A percentile compares a stretch with the other conserved stretches of the same genome.
phyloP scores from a whole-genome alignment of 345 rosid species.

The Aquilaria yunnanensis region DNA sequence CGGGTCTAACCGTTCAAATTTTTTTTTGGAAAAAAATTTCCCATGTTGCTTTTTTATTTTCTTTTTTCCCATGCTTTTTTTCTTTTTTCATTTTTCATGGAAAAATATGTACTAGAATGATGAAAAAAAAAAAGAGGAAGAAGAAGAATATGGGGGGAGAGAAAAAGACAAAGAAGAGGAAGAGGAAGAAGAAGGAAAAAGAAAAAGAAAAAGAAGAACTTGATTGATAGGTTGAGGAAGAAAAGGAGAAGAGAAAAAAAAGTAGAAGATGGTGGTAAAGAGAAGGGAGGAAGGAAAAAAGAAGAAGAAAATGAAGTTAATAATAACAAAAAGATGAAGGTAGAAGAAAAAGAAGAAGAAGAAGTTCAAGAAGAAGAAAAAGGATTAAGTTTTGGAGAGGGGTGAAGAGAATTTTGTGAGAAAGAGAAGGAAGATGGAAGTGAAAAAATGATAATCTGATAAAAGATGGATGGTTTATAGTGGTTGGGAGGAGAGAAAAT shows the following conservation, averaged over 20 bases:
- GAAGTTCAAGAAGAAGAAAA: not conserved
- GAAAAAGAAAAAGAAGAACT: not conserved
- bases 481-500: not conserved
- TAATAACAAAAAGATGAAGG: not conserved
- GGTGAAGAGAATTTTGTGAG: not conserved
- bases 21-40: no score
- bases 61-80: not conserved
- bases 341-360: not conserved
- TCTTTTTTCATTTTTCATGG: not conserved
- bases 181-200: no score
- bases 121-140: no score
- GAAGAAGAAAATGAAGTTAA: not conserved
- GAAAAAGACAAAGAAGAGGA: no score
- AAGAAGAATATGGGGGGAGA: no score
- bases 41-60: not conserved
- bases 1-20: no score
- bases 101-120: no score
- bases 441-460: not conserved
- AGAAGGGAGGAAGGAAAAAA: not conserved
- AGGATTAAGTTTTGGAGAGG: not conserved
- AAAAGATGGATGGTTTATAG: no score
- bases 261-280: not conserved
- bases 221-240: not conserved
- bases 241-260: not conserved
- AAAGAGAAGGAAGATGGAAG: not conserved